These are phyloP conservation scores for Punica granatum DNA, from an alignment of 345 rosid genomes.

Conservation along the genomic window DNA sequence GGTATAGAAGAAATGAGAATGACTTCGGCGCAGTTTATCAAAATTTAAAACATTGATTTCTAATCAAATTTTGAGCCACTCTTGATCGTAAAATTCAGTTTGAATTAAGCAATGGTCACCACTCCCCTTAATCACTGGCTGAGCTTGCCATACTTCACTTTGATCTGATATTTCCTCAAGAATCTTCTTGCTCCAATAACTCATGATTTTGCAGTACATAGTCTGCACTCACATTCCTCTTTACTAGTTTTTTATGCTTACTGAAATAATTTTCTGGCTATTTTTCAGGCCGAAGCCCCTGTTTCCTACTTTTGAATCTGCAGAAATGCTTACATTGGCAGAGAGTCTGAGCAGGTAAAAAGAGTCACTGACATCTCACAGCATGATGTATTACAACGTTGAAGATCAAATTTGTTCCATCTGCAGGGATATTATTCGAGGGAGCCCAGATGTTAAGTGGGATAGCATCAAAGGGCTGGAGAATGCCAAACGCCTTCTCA, in stretches of 20 bases:
- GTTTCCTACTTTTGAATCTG: constrained; percentile 86
- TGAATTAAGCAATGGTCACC: background rate
- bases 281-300: constrained; percentile 64
- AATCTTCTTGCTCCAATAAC: background rate
- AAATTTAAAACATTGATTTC: background rate
- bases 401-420: background rate
- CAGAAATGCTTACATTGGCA: constrained; percentile 71
- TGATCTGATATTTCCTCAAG: background rate
- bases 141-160: background rate
- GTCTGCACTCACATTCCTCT: background rate
- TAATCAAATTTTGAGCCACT: background rate
- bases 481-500: constrained; percentile 78
- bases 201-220: background rate
- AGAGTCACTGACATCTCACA: background rate
- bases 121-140: background rate
- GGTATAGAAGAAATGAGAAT: background rate
- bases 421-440: constrained; percentile 85
- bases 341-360: constrained; percentile 85
- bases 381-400: background rate
- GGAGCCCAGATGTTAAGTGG: constrained; percentile 92
- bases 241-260: background rate
- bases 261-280: background rate
- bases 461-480: constrained; percentile 89
- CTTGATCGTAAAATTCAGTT: background rate
- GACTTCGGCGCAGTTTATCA: background rate